phyloP scores from a whole-genome alignment of 1,284 basidiomycete genomes.

The Spongispora temasekensis region DNA sequence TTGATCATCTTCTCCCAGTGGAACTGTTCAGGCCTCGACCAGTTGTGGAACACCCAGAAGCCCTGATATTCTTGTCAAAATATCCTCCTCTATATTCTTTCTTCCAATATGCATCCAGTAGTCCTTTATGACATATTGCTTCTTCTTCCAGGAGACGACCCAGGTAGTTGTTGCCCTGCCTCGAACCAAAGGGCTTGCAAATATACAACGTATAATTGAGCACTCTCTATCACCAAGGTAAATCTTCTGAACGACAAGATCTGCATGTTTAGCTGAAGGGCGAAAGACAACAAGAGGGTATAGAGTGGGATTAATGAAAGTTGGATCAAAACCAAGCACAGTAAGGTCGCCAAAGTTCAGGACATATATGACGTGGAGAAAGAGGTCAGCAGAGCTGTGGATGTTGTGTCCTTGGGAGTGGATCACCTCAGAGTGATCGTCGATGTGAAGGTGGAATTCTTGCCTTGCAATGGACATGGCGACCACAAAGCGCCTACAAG shows the following conservation, averaged over 20 bases:
- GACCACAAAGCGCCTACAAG: not conserved
- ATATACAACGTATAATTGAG: not conserved
- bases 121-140: not conserved
- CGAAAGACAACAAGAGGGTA: not conserved
- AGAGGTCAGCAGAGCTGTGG: not conserved
- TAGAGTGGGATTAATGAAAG: not conserved
- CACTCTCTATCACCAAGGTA: not conserved
- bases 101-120: not conserved
- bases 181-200: not conserved
- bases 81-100: not conserved
- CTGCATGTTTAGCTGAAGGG: not conserved
- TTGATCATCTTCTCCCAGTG: not conserved
- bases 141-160: not conserved
- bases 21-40: not conserved
- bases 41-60: not conserved
- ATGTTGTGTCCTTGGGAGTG: not conserved
- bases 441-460: not conserved
- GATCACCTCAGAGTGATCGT: not conserved
- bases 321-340: not conserved
- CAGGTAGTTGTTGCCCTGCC: not conserved
- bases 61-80: not conserved
- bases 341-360: not conserved
- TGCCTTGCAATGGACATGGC: not conserved
- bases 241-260: not conserved
- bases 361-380: not conserved